These are phyloP conservation scores for Colletotrichum echinochloae DNA, from an alignment of 2,329 filamentous ascomycete species.

Conservation along the genomic window DNA sequence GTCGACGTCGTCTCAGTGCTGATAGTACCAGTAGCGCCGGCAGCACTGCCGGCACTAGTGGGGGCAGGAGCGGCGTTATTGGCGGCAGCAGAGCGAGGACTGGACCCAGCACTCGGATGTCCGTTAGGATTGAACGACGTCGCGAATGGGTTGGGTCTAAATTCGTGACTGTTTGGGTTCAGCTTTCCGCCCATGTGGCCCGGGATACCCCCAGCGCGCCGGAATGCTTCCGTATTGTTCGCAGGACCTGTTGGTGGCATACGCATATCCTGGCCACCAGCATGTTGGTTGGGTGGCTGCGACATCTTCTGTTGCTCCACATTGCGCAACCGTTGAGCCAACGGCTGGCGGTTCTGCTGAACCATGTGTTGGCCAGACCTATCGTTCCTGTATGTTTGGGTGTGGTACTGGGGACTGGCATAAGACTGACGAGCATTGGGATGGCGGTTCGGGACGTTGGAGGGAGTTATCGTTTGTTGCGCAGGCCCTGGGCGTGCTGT, in stretches of 20 bases:
- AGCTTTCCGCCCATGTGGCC: conserved; percentile 67
- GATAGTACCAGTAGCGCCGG: background rate
- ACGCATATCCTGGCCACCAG: conserved; percentile 73
- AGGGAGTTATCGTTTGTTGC: conserved; percentile 48
- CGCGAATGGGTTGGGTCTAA: conserved; percentile 86
- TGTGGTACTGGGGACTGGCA: conserved; percentile 59
- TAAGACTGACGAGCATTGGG: conserved; percentile 62
- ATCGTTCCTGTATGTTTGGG: conserved; percentile 61
- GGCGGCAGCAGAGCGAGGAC: conserved; percentile 72
- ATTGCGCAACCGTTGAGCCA: conserved; percentile 64
- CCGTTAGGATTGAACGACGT: conserved; percentile 82
- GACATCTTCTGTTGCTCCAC: conserved; percentile 65
- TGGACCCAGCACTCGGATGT: conserved; percentile 75
- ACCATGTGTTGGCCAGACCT: conserved; percentile 58
- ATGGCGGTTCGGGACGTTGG: conserved; percentile 57
- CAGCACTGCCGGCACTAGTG: background rate
- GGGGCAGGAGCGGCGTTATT: conserved; percentile 59
- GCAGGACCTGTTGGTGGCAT: conserved; percentile 81
- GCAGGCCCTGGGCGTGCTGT: conserved; percentile 50
- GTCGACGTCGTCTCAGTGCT: conserved; percentile 22
- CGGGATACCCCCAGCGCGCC: conserved; percentile 64
- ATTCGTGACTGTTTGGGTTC: conserved; percentile 79
- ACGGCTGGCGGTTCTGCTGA: conserved; percentile 54
- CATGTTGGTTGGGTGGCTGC: conserved; percentile 59
- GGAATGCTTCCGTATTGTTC: conserved; percentile 65